Evolutionary conservation across 768 basidiomycete species (phyloP).

Genomic region (Grammothele lineata): DNA sequence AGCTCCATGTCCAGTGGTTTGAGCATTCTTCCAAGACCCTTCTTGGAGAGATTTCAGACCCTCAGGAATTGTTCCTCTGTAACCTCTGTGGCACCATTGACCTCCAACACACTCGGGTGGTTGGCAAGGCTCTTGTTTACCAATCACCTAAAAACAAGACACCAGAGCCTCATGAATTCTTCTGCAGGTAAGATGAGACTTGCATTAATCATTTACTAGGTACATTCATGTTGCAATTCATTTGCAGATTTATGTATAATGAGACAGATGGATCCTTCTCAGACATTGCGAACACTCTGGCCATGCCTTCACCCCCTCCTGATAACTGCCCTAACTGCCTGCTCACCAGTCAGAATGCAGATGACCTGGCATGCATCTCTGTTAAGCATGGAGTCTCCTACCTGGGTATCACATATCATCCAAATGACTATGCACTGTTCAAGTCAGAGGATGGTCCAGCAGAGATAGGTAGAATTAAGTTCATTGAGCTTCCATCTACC

Average conservation of each 20-base stretch:
- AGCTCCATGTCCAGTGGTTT: slow-evolving; percentile 70
- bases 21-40: slow-evolving; percentile 62
- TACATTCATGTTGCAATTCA: neutral
- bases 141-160: slow-evolving; percentile 24
- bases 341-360: slow-evolving; percentile 19
- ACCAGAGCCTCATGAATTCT: slow-evolving; percentile 40
- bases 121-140: slow-evolving; percentile 31
- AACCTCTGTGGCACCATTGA: no score
- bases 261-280: slow-evolving; percentile 41
- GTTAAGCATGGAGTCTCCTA: slow-evolving; percentile 39
- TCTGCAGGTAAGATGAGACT: slow-evolving; percentile 44
- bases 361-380: no score
- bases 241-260: slow-evolving; percentile 50
- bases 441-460: no score
- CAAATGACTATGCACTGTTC: slow-evolving; percentile 52
- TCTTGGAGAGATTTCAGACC: slow-evolving; percentile 55
- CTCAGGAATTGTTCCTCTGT: slow-evolving; percentile 63
- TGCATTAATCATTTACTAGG: neutral
- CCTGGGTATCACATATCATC: slow-evolving; percentile 49
- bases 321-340: slow-evolving; percentile 50
- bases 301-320: no score
- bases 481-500: no score
- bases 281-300: slow-evolving; percentile 25
- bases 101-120: no score
- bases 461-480: no score